phyloP scores from a whole-genome alignment of 208 protist genomes.

The Crithidia fasciculata region DNA sequence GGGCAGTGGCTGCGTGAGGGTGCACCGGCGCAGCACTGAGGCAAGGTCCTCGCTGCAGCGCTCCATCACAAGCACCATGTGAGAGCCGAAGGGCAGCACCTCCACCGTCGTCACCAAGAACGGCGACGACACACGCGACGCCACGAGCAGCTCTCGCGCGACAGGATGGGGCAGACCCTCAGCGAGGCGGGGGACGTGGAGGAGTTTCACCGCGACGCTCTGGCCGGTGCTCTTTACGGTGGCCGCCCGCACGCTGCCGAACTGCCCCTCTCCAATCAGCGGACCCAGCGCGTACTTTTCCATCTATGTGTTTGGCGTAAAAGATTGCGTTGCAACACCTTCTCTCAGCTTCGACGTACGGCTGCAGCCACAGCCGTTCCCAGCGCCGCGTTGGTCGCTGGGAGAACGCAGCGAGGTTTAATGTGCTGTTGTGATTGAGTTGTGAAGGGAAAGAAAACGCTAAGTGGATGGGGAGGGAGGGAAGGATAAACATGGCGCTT shows the following conservation, averaged over 20 bases:
- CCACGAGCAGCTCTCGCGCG: conserved; percentile 74
- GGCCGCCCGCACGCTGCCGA: conserved; percentile 69
- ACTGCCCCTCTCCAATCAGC: conserved; percentile 80
- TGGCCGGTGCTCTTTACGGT: conserved; percentile 55
- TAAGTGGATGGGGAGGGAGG: no score
- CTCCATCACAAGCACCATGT: conserved; percentile 84
- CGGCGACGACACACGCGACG: conserved; percentile 51
- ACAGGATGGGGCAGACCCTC: conserved; percentile 86
- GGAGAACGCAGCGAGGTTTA: no score
- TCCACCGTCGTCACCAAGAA: conserved; percentile 71
- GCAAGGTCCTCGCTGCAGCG: conserved; percentile 69
- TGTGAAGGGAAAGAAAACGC: no score
- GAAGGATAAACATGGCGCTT: no score
- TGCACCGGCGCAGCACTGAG: conserved; percentile 39
- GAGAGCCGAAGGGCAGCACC: conserved; percentile 60
- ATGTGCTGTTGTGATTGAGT: no score
- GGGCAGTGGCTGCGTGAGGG: conserved; percentile 34
- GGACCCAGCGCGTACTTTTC: conserved; percentile 63
- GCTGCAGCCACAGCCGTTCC: no score
- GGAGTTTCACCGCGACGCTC: conserved; percentile 75
- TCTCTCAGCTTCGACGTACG: no score
- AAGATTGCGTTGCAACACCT: no score
- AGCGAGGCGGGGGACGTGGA: conserved; percentile 49
- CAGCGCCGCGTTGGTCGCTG: no score
- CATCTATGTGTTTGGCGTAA: conserved; percentile 9